Evolutionary conservation across 345 rosid species (phyloP), one percentile per base, ranked within the genome.

Genomic region (Euphorbia tirucalli): DNA sequence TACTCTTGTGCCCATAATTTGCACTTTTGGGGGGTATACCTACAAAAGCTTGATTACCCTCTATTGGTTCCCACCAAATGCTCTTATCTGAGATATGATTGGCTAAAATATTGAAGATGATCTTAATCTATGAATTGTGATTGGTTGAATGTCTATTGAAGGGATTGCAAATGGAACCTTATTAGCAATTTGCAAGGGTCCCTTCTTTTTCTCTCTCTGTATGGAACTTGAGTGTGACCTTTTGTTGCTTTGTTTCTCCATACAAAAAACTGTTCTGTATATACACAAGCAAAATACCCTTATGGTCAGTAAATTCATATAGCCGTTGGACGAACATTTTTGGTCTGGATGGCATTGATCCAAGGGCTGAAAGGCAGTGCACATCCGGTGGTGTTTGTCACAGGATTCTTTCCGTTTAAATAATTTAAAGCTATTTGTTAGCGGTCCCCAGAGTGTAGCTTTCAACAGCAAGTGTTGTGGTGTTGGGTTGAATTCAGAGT

Each of bases 91-190:
- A 49, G 56, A n/a, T 37, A 11, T 77, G 18, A 87, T 85, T 85
- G 91, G 91, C 74, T 70, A 25, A 52, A 41, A 31, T 1, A 49
- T 61, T 65, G 21, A 76, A 61, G 71, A 65, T 30, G 65, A 87
- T 87, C 91, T 50, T 48, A 16, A 28, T 50, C 27, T 49, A 70
- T 73, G 64, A 61, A 69, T 35, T 67, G 80, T 69, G 1, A 80
- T 85, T 85, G 91, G 88, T 59, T 67, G 32, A 19, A n/a, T 44
- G 69, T 61, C 77, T 15, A 35, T 50, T 21, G 22, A 11, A 30
- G 22, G 83, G 88, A 87, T 85, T 83, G 69, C 83, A 62, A 7
- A n/a, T 65, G 74, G 82, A 72, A 11, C 82, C 86, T 64, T 1
- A 6, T 4, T 49, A 19, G 46, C 25, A 76, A 63, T 64, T 21